A percentile compares a stretch with the other conserved stretches of the same genome.
Evolutionary conservation across 208 protist genomes (phyloP).

Genomic region (Phytomonas sp.): DNA sequence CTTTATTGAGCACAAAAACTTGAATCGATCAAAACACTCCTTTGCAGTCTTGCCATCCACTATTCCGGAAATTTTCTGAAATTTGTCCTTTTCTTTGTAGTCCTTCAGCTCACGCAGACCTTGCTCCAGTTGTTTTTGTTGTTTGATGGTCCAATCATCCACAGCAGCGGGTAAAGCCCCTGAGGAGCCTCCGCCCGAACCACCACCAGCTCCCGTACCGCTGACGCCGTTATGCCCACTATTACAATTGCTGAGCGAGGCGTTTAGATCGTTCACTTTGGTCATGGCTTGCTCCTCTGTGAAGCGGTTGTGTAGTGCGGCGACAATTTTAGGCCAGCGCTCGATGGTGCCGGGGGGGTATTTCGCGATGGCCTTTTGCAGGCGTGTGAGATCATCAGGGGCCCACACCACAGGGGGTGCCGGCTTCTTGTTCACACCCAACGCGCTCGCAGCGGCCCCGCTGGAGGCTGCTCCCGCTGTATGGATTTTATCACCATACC

Average conservation of each 20-base stretch:
- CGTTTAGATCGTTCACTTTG: slow-evolving; percentile 85
- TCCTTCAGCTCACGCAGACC: slow-evolving; percentile 88
- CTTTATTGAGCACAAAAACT: slow-evolving; percentile 91
- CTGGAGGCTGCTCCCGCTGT: not conserved
- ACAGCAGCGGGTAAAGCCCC: slow-evolving; percentile 20
- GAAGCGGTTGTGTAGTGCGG: slow-evolving; percentile 62
- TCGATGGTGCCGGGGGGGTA: slow-evolving; percentile 89
- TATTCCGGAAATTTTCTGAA: slow-evolving; percentile 90
- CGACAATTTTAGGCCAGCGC: slow-evolving; percentile 88
- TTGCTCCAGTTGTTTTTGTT: slow-evolving; percentile 94
- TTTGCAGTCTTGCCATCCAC: slow-evolving; percentile 93
- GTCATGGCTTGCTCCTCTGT: slow-evolving; percentile 86
- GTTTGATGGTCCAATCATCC: slow-evolving; percentile 87
- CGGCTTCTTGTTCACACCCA: not conserved
- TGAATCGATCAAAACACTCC: slow-evolving; percentile 95
- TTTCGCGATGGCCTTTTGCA: slow-evolving; percentile 92
- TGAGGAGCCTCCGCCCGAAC: slow-evolving; percentile 3
- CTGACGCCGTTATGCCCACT: slow-evolving; percentile 7
- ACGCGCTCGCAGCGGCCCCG: slow-evolving; percentile 10
- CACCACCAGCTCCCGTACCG: slow-evolving; percentile 12
- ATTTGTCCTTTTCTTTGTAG: slow-evolving; percentile 93
- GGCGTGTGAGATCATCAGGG: slow-evolving; percentile 85
- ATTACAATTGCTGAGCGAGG: slow-evolving; percentile 29
- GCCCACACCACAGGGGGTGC: slow-evolving; percentile 57
- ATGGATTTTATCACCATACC: slow-evolving; percentile 9